Conservation (phyloP, 306 rosid genomes). For the Corylus avellana region DNA sequence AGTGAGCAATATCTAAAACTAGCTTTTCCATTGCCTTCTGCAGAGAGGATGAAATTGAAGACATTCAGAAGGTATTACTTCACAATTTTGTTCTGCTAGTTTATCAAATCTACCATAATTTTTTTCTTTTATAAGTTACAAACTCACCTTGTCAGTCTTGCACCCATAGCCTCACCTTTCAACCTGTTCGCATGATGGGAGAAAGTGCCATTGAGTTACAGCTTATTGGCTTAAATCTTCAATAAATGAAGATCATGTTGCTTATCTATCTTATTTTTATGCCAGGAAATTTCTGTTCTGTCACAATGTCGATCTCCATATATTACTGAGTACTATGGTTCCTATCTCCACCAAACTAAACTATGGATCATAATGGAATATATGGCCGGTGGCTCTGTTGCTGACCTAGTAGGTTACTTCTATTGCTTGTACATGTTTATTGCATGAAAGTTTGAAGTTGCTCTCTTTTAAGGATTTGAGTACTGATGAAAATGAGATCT, state of each 20-base stretch:
- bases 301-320: constrained; percentile 96
- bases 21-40: constrained; percentile 28
- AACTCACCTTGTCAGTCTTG: neutral
- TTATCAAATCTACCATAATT: constrained; percentile 3
- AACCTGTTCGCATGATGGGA: neutral
- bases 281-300: constrained; percentile 97
- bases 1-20: constrained; percentile 27
- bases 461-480: constrained; percentile 1
- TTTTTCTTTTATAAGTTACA: neutral
- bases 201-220: neutral
- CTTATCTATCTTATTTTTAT: constrained; percentile 49
- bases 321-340: constrained; percentile 95
- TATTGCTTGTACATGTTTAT: constrained; percentile 37
- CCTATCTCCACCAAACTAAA: constrained; percentile 92
- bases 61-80: constrained; percentile 85
- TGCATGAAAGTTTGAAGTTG: constrained; percentile 30
- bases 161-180: neutral
- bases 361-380: constrained; percentile 99
- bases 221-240: constrained; percentile 14
- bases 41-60: constrained; percentile 99
- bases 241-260: constrained; percentile 19
- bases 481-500: neutral
- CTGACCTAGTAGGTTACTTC: constrained; percentile 92
- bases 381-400: constrained; percentile 99
- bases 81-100: constrained; percentile 26